A percentile compares a stretch with the other conserved stretches of the same genome.
These are phyloP conservation scores for Hydnomerulius pinastri DNA, from an alignment of 768 basidiomycete species.

Conservation along the genomic window DNA sequence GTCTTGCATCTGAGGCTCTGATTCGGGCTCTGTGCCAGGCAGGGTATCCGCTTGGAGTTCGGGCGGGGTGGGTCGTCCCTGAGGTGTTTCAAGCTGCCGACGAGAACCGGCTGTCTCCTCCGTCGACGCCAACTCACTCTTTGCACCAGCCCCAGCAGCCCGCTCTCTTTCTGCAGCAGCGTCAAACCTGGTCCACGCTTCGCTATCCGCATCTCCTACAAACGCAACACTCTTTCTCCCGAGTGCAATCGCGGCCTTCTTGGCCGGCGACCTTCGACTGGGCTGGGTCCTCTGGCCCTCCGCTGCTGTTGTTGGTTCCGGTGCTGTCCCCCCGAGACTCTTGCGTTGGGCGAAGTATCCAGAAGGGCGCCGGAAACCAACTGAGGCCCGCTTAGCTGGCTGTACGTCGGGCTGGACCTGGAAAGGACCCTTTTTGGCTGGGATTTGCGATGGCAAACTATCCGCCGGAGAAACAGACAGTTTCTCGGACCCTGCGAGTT, in stretches of 20 bases:
- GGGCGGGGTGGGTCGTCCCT: not conserved
- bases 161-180: conserved; percentile 1
- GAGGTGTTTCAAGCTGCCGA: not conserved
- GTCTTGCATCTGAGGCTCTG: not conserved
- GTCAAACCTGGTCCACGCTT: conserved; percentile 41
- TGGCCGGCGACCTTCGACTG: conserved; percentile 40
- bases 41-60: not conserved
- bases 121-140: not conserved
- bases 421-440: conserved; percentile 42
- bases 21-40: no score
- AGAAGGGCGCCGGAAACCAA: conserved; percentile 58
- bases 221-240: conserved; percentile 42
- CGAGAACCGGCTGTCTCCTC: not conserved
- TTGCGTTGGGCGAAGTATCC: conserved; percentile 74
- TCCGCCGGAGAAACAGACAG: conserved; percentile 33
- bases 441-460: conserved; percentile 21
- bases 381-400: conserved; percentile 33
- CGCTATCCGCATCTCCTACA: conserved; percentile 28
- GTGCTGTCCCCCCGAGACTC: conserved; percentile 46
- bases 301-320: conserved; percentile 7
- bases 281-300: conserved; percentile 6
- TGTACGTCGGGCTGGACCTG: conserved; percentile 21
- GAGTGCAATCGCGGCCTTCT: conserved; percentile 34
- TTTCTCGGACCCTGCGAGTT: conserved; percentile 44
- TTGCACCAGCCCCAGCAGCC: not conserved